Evolutionary conservation across 75 land plant genomes (phyloP).

Genomic region (Larix kaempferi): DNA sequence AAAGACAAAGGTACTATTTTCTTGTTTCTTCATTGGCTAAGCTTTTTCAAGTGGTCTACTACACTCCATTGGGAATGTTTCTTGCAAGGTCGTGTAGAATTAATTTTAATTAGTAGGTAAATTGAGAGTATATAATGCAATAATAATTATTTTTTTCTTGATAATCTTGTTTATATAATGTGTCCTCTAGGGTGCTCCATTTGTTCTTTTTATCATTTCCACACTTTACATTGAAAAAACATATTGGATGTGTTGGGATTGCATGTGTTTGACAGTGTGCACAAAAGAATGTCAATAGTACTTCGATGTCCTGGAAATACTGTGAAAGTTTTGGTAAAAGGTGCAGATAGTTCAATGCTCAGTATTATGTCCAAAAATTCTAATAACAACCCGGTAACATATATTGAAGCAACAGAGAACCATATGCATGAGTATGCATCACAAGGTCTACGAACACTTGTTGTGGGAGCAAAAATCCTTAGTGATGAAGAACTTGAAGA

Average conservation of each 20-base stretch:
- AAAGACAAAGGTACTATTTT: constrained; percentile 41
- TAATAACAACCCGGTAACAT: background rate
- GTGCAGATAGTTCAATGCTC: constrained; percentile 82
- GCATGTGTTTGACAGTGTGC: constrained; percentile 88
- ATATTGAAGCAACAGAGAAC: constrained; percentile 29
- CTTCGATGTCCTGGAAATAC: constrained; percentile 55
- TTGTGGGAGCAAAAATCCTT: constrained; percentile 66
- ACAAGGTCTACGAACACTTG: constrained; percentile 80
- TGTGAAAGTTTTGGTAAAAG: constrained; percentile 77
- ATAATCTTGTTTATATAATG: background rate
- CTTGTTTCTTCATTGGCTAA: constrained; percentile 1
- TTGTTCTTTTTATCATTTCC: background rate
- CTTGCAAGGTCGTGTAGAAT: background rate
- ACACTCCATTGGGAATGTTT: constrained; percentile 3
- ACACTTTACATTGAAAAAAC: background rate
- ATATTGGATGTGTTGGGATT: constrained; percentile 75
- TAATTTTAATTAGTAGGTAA: background rate
- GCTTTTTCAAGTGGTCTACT: constrained; percentile 3
- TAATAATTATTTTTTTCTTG: background rate
- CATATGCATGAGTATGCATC: constrained; percentile 67
- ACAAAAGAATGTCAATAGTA: constrained; percentile 83
- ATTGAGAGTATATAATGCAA: background rate
- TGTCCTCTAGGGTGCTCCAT: background rate
- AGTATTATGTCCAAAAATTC: constrained; percentile 23
- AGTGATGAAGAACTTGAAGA: constrained; percentile 42